Conservation (phyloP, 139 green algal species). For the Yamagishiella unicocca region DNA sequence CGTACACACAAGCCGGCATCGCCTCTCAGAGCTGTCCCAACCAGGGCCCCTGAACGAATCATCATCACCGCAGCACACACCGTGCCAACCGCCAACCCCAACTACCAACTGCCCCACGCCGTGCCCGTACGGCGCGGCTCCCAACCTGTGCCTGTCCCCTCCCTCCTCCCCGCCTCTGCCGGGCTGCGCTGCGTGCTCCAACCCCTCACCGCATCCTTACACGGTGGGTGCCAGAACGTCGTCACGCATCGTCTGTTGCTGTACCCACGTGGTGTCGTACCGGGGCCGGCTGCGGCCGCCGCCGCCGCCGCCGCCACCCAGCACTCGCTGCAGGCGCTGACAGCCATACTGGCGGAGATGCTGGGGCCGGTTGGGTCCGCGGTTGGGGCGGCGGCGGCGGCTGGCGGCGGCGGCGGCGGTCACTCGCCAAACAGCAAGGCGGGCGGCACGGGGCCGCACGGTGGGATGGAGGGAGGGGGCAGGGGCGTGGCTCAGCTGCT, state of each 20-base stretch:
- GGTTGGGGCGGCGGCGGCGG: not conserved
- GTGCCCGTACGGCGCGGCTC: no score
- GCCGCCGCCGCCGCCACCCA: not conserved
- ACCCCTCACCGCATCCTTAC: no score
- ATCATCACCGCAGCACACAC: no score
- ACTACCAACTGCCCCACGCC: no score
- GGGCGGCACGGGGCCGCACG: not conserved
- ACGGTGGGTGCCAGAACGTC: constrained; percentile 28
- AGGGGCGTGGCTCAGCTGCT: constrained; percentile 3
- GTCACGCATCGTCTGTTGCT: constrained; percentile 40
- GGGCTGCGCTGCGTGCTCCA: no score
- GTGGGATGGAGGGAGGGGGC: not conserved
- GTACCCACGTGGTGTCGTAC: not conserved
- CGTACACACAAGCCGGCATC: no score
- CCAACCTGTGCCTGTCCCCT: no score
- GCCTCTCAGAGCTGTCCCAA: no score
- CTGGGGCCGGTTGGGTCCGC: not conserved
- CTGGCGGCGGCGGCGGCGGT: not conserved
- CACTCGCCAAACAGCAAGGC: no score
- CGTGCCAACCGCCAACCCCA: no score
- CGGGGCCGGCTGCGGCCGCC: not conserved
- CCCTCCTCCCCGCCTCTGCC: no score
- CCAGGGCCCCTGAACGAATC: no score
- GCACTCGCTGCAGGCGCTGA: constrained; percentile 5
- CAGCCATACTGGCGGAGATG: constrained; percentile 4